Conservation (phyloP, 495 filamentous ascomycete species). For the Aspergillus egyptiacus region DNA sequence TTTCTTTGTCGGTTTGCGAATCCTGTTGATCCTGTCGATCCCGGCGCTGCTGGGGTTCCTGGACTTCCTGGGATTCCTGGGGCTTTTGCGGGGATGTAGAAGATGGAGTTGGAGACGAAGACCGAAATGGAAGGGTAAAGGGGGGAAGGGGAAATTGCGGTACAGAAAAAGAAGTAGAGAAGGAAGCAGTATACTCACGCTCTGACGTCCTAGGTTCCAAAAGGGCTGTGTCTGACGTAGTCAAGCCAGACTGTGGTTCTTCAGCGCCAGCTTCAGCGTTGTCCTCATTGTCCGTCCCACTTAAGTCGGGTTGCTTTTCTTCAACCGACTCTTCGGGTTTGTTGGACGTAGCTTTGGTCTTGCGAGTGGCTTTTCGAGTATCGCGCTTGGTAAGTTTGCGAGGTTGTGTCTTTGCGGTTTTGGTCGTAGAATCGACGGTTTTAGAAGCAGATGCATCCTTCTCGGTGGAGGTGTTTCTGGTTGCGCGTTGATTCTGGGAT, state of each 20-base stretch:
- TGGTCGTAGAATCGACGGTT: too few relatives aligned
- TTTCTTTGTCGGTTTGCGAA: neutral
- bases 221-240: conserved; percentile 1
- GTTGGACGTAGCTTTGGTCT: conserved; percentile 3
- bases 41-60: neutral
- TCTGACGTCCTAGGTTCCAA: conserved; percentile 12
- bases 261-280: conserved; percentile 3
- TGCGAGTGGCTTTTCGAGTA: conserved; percentile 11
- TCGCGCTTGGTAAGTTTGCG: conserved; percentile 6
- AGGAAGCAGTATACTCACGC: conserved; percentile 5
- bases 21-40: neutral
- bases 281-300: neutral
- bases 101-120: neutral
- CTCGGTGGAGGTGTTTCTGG: conserved; percentile 9
- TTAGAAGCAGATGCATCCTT: neutral
- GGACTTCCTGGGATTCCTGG: neutral
- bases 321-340: neutral
- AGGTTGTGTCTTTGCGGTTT: conserved; percentile 6
- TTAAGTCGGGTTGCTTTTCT: neutral
- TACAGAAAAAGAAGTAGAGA: neutral
- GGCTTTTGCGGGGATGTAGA: neutral
- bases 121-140: neutral
- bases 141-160: neutral
- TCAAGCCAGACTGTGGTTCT: neutral
- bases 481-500: conserved; percentile 11